Evolutionary conservation across 352 stramenopile genomes (phyloP), one percentile per base, ranked within the genome.

Genomic region (Globisporangium camurandrum): DNA sequence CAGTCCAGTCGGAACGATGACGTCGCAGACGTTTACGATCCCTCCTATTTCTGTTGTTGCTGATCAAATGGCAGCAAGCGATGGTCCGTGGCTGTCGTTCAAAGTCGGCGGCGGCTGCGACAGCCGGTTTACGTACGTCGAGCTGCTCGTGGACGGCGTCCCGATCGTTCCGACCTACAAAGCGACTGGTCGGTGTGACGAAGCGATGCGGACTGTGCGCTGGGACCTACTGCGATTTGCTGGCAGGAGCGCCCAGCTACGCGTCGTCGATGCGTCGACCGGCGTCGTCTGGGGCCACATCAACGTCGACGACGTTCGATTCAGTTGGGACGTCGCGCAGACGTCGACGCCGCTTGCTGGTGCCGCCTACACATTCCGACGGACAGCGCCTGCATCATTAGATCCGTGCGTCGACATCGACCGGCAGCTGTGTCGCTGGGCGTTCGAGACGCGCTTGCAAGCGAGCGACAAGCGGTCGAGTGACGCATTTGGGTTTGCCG

Each of bases 101-200:
- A 73, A 90, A n/a, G 61, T 99, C 43, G 95, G 93, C 9, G 95
- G 95, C 4, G 96, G 96, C 4, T 99, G 95, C 51, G 89, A 98
- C 58, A 66, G 96, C 43, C 66, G 79, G 5, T 71, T 80, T 8
- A 61, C 92, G 1, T 98, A 96, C 56, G 91, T 98, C 4, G 94
- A 98, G 61, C 72, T 98, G 20, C 62, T 98, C 7, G 80, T 98
- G 5, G 96, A 98, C 61, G 91, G 95, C 14, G 72, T 84, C 0
- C 75, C 85, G 14, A 84, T 91, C 14, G 72, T 84, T 0, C 75
- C 85, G 14, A 84, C 92, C n/a, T 61, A 84, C 23, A 77, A 85
- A 54, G 67, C 64, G 0, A 98, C 95, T 16, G 96, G 94, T 11
- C 70, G 62, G 31, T 99, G 96, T 57, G 42, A 70, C 20, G 95